phyloP scores from a whole-genome alignment of 2,329 filamentous ascomycete species.

The Fusarium decemcellulare region DNA sequence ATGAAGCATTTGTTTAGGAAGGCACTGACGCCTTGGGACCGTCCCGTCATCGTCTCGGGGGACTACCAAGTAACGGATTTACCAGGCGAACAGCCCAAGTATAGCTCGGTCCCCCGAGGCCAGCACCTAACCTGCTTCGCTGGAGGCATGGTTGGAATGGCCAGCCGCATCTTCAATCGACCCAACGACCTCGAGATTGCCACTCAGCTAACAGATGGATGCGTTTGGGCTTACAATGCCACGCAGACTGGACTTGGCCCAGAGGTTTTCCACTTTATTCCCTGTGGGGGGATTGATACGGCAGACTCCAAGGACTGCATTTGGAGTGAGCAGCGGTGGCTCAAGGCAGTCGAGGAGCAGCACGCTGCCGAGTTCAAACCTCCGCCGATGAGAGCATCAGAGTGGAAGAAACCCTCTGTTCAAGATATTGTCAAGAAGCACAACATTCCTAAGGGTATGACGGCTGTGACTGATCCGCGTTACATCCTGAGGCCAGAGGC shows the following conservation, averaged over 20 bases:
- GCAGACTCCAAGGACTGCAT: constrained; percentile 50
- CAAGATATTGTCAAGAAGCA: constrained; percentile 43
- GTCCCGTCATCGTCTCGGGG: constrained; percentile 75
- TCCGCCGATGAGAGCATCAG: constrained; percentile 36
- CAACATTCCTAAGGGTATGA: constrained; percentile 67
- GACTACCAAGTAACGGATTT: constrained; percentile 55
- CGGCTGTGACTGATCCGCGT: constrained; percentile 66
- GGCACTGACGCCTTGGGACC: constrained; percentile 71
- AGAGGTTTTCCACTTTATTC: constrained; percentile 68
- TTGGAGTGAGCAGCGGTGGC: constrained; percentile 52
- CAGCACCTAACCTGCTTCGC: constrained; percentile 77
- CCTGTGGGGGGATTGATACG: constrained; percentile 51
- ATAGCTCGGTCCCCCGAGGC: constrained; percentile 54
- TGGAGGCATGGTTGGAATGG: constrained; percentile 77
- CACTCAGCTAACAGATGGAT: constrained; percentile 72
- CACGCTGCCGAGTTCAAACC: constrained; percentile 43
- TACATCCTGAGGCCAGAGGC: constrained; percentile 82
- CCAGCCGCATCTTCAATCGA: constrained; percentile 69
- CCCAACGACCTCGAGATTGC: constrained; percentile 70
- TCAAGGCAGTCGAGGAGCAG: constrained; percentile 43
- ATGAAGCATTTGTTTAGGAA: constrained; percentile 75
- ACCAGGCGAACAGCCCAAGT: constrained; percentile 42
- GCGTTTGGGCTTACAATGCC: constrained; percentile 74
- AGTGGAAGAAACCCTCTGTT: constrained; percentile 44
- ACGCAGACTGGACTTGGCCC: constrained; percentile 71